These are phyloP conservation scores for Trichopus zeylanicus DNA, from an alignment of 116 monocot genomes.

Conservation along the genomic window DNA sequence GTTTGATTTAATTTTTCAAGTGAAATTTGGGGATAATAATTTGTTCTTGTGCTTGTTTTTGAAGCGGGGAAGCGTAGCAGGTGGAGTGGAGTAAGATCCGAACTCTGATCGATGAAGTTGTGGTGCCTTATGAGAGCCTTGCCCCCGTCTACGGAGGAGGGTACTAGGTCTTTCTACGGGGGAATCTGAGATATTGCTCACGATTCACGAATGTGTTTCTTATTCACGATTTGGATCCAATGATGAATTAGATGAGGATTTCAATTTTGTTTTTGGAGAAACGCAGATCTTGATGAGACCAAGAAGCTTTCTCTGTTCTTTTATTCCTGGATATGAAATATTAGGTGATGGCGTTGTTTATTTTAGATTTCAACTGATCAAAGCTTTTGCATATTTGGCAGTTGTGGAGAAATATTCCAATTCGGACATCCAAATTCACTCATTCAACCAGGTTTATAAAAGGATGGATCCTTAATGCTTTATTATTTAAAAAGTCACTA, in stretches of 20 bases:
- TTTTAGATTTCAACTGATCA: background rate
- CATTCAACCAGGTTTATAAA: conserved; percentile 77
- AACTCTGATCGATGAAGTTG: conserved; percentile 90
- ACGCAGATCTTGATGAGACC: conserved; percentile 60
- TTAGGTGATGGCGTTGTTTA: background rate
- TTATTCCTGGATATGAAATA: background rate
- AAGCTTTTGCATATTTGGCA: conserved; percentile 18
- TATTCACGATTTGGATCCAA: background rate
- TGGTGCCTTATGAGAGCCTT: conserved; percentile 75
- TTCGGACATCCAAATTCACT: conserved; percentile 86
- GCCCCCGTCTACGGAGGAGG: conserved; percentile 63
- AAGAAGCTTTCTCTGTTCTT: conserved; percentile 26
- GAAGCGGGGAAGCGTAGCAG: conserved; percentile 86
- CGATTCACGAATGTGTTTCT: background rate
- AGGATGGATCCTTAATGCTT: too few relatives aligned
- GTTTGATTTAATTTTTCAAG: background rate
- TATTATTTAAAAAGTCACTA: too few relatives aligned
- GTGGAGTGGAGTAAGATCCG: conserved; percentile 96
- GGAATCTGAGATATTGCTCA: background rate
- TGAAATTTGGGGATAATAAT: background rate
- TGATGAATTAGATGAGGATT: background rate
- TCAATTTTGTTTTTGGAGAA: background rate
- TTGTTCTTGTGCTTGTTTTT: conserved; percentile 11
- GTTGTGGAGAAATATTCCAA: conserved; percentile 92
- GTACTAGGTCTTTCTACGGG: conserved; percentile 13